These are phyloP conservation scores for Rhizopus sp. DNA, from an alignment of 371 early-diverging fungal genomes.

Conservation along the genomic window DNA sequence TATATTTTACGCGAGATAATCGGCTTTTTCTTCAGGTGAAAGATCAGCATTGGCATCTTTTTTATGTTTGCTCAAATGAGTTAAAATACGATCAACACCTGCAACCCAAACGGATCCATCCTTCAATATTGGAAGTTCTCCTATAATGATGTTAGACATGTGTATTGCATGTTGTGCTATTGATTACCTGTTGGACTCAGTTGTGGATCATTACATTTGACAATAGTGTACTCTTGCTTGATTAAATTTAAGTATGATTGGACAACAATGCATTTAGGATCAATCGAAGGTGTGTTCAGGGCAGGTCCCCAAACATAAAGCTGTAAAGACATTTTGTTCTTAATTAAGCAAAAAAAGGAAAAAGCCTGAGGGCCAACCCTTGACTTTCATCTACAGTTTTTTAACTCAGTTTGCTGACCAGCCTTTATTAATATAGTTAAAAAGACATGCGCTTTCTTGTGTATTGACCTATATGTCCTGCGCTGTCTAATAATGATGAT, in stretches of 20 bases:
- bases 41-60: slow-evolving; percentile 53
- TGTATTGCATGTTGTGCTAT: neutral
- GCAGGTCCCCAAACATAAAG: slow-evolving; percentile 63
- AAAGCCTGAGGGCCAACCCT: slow-evolving; percentile 3
- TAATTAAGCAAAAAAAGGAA: slow-evolving; percentile 6
- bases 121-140: slow-evolving; percentile 64
- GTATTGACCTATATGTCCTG: too few relatives aligned
- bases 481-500: too few relatives aligned
- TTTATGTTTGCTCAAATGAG: slow-evolving; percentile 48
- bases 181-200: slow-evolving; percentile 57
- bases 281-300: slow-evolving; percentile 61
- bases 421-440: too few relatives aligned
- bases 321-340: slow-evolving; percentile 33
- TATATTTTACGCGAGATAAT: slow-evolving; percentile 44
- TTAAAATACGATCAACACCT: slow-evolving; percentile 57
- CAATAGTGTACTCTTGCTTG: slow-evolving; percentile 46
- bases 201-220: slow-evolving; percentile 58
- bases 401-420: too few relatives aligned
- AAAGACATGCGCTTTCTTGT: too few relatives aligned
- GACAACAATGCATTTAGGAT: slow-evolving; percentile 58
- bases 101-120: slow-evolving; percentile 63
- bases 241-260: slow-evolving; percentile 58
- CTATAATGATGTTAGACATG: slow-evolving; percentile 26
- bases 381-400: neutral
- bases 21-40: slow-evolving; percentile 51